Evolutionary conservation across 2,329 filamentous ascomycete genomes (phyloP).

Genomic region (Fusarium pininemorale): DNA sequence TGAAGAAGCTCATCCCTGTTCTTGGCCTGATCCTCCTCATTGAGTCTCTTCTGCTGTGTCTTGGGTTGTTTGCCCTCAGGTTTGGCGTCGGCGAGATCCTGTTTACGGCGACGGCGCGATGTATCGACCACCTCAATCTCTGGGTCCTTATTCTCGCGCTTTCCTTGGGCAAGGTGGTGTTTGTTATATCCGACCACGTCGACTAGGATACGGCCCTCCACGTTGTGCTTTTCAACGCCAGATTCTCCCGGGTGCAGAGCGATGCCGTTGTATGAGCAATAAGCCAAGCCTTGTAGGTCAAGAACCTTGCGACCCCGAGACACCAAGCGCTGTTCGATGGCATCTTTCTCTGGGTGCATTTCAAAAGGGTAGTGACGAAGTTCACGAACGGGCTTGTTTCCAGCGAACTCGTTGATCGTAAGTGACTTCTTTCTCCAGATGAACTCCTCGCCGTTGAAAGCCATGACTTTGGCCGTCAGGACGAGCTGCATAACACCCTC

Average conservation of each 20-base stretch:
- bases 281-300: slow-evolving; percentile 53
- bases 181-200: slow-evolving; percentile 56
- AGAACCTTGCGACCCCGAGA: slow-evolving; percentile 52
- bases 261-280: slow-evolving; percentile 54
- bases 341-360: slow-evolving; percentile 44
- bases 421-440: slow-evolving; percentile 50
- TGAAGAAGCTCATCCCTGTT: slow-evolving; percentile 54
- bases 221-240: slow-evolving; percentile 46
- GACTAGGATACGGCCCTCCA: slow-evolving; percentile 53
- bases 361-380: slow-evolving; percentile 51
- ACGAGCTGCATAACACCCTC: slow-evolving; percentile 26
- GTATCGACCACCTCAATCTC: slow-evolving; percentile 38
- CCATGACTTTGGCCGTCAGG: slow-evolving; percentile 48
- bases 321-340: slow-evolving; percentile 43
- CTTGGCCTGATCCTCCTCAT: slow-evolving; percentile 46
- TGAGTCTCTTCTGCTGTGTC: slow-evolving; percentile 40
- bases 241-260: slow-evolving; percentile 42
- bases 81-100: slow-evolving; percentile 9
- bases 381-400: slow-evolving; percentile 53
- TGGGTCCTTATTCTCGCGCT: slow-evolving; percentile 48
- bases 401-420: slow-evolving; percentile 46
- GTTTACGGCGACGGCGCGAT: not conserved
- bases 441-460: slow-evolving; percentile 53
- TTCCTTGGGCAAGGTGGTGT: slow-evolving; percentile 49
- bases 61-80: slow-evolving; percentile 10